Evolutionary conservation across 257 asterid species (phyloP).

Genomic region (Plantago ovata): DNA sequence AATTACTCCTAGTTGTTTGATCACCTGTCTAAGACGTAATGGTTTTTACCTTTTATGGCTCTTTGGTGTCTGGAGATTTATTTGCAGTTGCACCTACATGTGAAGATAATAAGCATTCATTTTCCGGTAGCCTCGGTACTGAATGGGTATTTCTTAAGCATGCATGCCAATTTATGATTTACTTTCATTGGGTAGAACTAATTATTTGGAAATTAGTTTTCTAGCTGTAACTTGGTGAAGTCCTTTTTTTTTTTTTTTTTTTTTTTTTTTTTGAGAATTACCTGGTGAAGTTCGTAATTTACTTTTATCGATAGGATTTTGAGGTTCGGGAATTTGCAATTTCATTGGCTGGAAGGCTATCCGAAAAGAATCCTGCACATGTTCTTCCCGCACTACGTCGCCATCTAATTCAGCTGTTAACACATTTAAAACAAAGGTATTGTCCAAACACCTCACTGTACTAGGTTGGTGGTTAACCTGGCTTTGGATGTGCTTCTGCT

Average conservation of each 20-base stretch:
- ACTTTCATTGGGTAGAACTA: constrained; percentile 15
- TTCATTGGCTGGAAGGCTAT: constrained; percentile 93
- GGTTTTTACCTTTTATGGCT: constrained; percentile 2
- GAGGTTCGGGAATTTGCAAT: constrained; percentile 90
- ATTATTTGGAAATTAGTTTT: constrained; percentile 12
- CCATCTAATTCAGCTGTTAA: constrained; percentile 91
- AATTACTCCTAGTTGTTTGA: background rate
- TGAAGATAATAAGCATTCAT: background rate
- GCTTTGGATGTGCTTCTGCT: constrained; percentile 11
- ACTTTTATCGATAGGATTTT: constrained; percentile 53
- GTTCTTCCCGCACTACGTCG: constrained; percentile 99
- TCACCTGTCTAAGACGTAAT: background rate
- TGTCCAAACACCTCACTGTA: constrained; percentile 18
- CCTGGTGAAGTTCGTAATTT: constrained; percentile 18
- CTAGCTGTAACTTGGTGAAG: background rate
- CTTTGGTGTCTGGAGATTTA: background rate
- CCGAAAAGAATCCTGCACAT: constrained; percentile 98
- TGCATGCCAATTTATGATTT: too few relatives aligned
- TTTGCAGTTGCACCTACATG: constrained; percentile 3
- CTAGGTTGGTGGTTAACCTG: constrained; percentile 12
- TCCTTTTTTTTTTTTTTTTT: constrained; percentile 20
- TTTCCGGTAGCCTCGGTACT: background rate
- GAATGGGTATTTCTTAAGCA: background rate
- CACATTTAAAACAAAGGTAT: constrained; percentile 94
- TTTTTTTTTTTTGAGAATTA: background rate